Base-by-base conservation (phyloP, 108 stramenopile species). In the Cyclotella distinguenda region DNA sequence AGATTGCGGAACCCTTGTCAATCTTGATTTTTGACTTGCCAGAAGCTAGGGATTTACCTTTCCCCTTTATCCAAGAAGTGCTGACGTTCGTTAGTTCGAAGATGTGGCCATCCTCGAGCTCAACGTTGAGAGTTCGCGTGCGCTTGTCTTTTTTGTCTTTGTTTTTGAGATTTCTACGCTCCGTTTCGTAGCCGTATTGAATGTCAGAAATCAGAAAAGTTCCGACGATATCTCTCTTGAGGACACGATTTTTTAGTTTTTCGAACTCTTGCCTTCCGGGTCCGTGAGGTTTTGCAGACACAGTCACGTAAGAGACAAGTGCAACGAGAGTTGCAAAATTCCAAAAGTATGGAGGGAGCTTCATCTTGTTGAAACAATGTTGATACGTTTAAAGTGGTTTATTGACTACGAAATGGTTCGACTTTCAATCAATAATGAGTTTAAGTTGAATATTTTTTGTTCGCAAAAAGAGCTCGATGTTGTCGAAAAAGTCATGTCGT, bases 21-120 rank as follows among this genome's bases (percentile, higher is more conserved):
- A 58, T 42, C 39, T 42, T 58, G 56, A 58, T 58, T 23, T 58
- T 58, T 3, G 56, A 58, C 22, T 23, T 25, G 28, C 56, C 56
- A 39, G 39, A 42, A 23, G 39, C 23, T 1, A 58, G 56, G 9
- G 40, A 58, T 31, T 58, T 39, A 19, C 40, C 3, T 2, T 58
- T 58, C 23, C 40, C 56, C 22, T 58, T 39, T 3, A 25, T 23
- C 56, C 56, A 58, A 4, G 56, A 39, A 39, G 56, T 36, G 25
- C 42, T 42, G 9, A 58, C 40, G 16, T 58, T 58, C 23, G 39
- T 26, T 4, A 58, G 40, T 26, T 6, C 9, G 56, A 42, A 58
- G 23, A 58, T 58, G 36, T n/a, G 19, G 6, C 56, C 56, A 42
- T 58, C 26, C 26, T 4, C 23, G 15, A 58, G 56, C 15, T 58